Percentiles rank a stretch among this genome's conserved stretches.
phyloP scores from a whole-genome alignment of 2,329 filamentous ascomycete genomes.

The Hypomyces perniciosus region DNA sequence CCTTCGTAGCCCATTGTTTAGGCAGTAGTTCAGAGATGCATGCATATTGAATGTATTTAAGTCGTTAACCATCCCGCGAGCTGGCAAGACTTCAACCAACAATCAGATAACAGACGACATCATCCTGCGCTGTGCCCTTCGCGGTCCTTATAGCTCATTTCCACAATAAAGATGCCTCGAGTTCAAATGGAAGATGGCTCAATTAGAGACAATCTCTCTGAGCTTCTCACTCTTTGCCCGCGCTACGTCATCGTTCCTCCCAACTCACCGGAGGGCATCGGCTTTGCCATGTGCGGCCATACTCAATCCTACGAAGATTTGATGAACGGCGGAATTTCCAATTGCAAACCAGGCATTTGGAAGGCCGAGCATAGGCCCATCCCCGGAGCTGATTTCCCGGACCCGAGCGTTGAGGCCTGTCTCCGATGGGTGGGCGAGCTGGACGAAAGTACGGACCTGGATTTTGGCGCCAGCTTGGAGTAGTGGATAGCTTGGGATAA shows the following conservation, averaged over 20 bases:
- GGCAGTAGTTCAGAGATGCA: no score
- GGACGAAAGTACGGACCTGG: background rate
- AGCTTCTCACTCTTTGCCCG: constrained; percentile 3
- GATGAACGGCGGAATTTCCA: constrained; percentile 4
- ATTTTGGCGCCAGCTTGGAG: constrained; percentile 1
- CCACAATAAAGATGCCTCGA: no score
- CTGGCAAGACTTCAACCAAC: no score
- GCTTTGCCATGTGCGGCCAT: background rate
- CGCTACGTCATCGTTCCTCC: constrained; percentile 3
- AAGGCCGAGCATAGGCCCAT: background rate
- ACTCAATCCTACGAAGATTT: background rate
- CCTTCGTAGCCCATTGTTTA: no score
- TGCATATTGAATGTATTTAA: no score
- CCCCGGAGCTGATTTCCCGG: background rate
- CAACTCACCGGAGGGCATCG: background rate
- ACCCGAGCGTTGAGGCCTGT: constrained; percentile 1
- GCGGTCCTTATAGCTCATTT: no score
- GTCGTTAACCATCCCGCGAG: no score
- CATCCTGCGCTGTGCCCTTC: no score
- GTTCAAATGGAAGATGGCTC: no score
- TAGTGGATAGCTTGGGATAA: constrained; percentile 8
- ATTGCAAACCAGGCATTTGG: constrained; percentile 10
- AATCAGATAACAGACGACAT: no score
- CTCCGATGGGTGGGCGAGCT: constrained; percentile 8
- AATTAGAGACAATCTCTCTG: background rate